Percentiles rank a stretch among this genome's conserved stretches.
Evolutionary conservation across 495 filamentous ascomycete species (phyloP).

Genomic region (Lentithecium fluviatile): DNA sequence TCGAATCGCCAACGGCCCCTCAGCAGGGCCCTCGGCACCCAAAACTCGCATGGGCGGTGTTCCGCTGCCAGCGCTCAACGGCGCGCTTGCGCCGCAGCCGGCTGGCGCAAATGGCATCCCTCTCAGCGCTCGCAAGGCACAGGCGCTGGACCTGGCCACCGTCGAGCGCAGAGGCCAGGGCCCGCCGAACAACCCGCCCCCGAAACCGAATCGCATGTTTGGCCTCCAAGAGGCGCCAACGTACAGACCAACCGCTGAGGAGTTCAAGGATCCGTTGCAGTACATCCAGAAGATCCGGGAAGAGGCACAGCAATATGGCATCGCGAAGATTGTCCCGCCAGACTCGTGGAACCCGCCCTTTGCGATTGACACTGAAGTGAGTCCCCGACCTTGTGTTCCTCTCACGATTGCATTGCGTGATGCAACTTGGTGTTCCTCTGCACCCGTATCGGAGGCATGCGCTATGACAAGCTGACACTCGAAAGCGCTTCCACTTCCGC

Average conservation of each 20-base stretch:
- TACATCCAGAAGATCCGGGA: conserved; percentile 88
- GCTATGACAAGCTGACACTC: conserved; percentile 31
- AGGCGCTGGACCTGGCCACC: conserved; percentile 78
- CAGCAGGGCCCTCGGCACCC: conserved; percentile 20
- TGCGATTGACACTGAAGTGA: conserved; percentile 94
- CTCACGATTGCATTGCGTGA: conserved; percentile 3
- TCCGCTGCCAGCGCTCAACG: conserved; percentile 13
- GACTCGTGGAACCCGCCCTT: conserved; percentile 92
- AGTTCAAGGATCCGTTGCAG: conserved; percentile 89
- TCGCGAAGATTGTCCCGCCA: conserved; percentile 93
- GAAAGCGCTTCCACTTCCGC: conserved; percentile 90
- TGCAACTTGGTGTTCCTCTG: conserved; percentile 19
- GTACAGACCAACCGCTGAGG: conserved; percentile 84
- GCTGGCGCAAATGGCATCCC: conserved; percentile 45
- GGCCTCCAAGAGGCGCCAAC: conserved; percentile 88
- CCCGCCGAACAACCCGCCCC: conserved; percentile 68
- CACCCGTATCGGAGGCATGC: no score
- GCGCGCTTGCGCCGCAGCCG: conserved; percentile 19
- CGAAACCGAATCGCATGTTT: conserved; percentile 74
- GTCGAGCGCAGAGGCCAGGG: conserved; percentile 88
- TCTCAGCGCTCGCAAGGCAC: conserved; percentile 66
- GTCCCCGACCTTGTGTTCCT: conserved; percentile 33
- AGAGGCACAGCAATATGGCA: conserved; percentile 80
- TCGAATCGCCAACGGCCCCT: conserved; percentile 28
- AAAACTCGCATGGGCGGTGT: conserved; percentile 29